These are phyloP conservation scores for Beauveria sp. DNA, from an alignment of 2,329 filamentous ascomycete species.

Conservation along the genomic window DNA sequence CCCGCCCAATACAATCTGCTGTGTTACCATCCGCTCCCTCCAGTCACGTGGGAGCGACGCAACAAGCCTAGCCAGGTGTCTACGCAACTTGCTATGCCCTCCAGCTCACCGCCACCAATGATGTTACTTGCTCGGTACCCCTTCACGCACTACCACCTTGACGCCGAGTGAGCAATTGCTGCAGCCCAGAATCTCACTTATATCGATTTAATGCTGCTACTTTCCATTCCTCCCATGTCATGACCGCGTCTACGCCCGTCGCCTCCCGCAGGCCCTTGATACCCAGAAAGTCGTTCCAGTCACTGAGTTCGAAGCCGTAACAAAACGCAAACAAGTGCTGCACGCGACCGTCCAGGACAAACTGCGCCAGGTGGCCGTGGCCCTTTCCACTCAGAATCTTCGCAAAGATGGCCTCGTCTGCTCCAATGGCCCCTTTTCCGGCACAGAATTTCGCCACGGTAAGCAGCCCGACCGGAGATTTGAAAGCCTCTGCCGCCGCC, in stretches of 20 bases:
- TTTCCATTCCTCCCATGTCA: slow-evolving; percentile 34
- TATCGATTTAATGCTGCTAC: slow-evolving; percentile 27
- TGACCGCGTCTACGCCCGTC: slow-evolving; percentile 23
- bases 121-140: background rate
- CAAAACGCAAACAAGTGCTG: slow-evolving; percentile 34
- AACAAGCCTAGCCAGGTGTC: background rate
- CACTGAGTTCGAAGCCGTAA: slow-evolving; percentile 32
- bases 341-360: slow-evolving; percentile 29
- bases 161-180: slow-evolving; percentile 13
- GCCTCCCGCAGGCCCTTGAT: slow-evolving; percentile 30
- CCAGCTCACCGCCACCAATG: background rate
- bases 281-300: slow-evolving; percentile 37
- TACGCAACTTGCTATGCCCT: too few species aligned
- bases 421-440: slow-evolving; percentile 25
- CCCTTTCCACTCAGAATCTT: slow-evolving; percentile 24
- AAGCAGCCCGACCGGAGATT: slow-evolving; percentile 19
- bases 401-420: slow-evolving; percentile 33
- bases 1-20: background rate
- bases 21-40: background rate
- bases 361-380: slow-evolving; percentile 25
- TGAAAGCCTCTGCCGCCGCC: background rate
- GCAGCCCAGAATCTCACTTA: slow-evolving; percentile 18
- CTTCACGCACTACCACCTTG: background rate
- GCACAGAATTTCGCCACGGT: slow-evolving; percentile 33
- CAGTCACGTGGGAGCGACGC: background rate